phyloP scores from a whole-genome alignment of 768 basidiomycete genomes.

The Russula griseocarnosa region DNA sequence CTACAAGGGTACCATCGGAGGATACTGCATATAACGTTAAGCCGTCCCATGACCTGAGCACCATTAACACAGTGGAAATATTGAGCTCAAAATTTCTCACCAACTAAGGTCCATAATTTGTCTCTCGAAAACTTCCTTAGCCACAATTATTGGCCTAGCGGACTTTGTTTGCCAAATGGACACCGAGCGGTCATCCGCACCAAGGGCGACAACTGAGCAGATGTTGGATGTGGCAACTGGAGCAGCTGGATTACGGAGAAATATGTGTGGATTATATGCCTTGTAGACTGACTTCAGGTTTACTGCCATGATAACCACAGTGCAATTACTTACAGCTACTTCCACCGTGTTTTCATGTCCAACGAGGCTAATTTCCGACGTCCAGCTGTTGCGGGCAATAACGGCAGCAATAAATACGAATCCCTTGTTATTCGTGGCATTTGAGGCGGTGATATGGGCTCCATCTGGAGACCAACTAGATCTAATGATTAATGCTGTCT shows the following conservation, averaged over 20 bases:
- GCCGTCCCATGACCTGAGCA: slow-evolving; percentile 83
- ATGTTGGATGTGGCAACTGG: slow-evolving; percentile 78
- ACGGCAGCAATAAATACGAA: slow-evolving; percentile 98
- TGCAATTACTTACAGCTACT: slow-evolving; percentile 64
- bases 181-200: slow-evolving; percentile 88
- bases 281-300: slow-evolving; percentile 32
- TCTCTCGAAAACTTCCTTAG: slow-evolving; percentile 90
- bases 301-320: neutral
- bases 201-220: slow-evolving; percentile 88
- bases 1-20: slow-evolving; percentile 91
- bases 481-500: neutral
- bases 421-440: slow-evolving; percentile 93
- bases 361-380: slow-evolving; percentile 87
- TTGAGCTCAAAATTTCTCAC: slow-evolving; percentile 43
- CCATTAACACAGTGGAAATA: slow-evolving; percentile 7
- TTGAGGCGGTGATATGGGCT: slow-evolving; percentile 96
- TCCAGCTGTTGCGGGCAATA: slow-evolving; percentile 85
- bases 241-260: slow-evolving; percentile 66
- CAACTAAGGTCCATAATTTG: slow-evolving; percentile 96
- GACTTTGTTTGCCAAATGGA: slow-evolving; percentile 96
- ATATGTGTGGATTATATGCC: slow-evolving; percentile 94
- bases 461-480: slow-evolving; percentile 97
- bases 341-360: slow-evolving; percentile 97
- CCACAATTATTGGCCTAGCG: slow-evolving; percentile 85
- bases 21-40: slow-evolving; percentile 90